A percentile compares a stretch with the other conserved stretches of the same genome.
Evolutionary conservation across 2,329 filamentous ascomycete species (phyloP).

Genomic region (Colletotrichum tropicicola): DNA sequence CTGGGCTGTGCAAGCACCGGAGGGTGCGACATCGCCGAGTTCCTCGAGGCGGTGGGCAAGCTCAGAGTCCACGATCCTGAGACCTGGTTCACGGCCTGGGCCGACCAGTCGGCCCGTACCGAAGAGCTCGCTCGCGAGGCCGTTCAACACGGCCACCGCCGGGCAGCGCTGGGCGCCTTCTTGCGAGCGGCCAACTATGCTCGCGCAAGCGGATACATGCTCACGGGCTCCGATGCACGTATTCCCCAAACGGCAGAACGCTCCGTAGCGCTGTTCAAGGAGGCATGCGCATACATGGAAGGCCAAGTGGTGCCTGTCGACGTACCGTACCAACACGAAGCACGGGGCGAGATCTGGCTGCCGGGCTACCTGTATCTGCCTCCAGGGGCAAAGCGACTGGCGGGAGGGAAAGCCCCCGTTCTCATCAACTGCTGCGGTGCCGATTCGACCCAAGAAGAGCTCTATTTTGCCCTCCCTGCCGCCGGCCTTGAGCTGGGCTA

Average conservation of each 20-base stretch:
- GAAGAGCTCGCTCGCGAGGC: constrained; percentile 46
- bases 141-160: constrained; percentile 36
- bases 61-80: constrained; percentile 49
- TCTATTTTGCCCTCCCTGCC: constrained; percentile 44
- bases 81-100: constrained; percentile 49
- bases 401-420: constrained; percentile 42
- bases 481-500: constrained; percentile 45
- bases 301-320: constrained; percentile 35
- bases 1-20: constrained; percentile 44
- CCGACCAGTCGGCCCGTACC: constrained; percentile 5
- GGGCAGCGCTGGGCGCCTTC: constrained; percentile 43
- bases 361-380: constrained; percentile 49
- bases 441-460: constrained; percentile 50
- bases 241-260: constrained; percentile 13
- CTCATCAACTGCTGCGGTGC: constrained; percentile 44
- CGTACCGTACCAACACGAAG: constrained; percentile 35
- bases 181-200: constrained; percentile 51
- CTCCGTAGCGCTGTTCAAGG: constrained; percentile 35
- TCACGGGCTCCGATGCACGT: constrained; percentile 35
- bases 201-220: constrained; percentile 46
- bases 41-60: constrained; percentile 43
- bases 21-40: constrained; percentile 51
- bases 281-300: constrained; percentile 27
- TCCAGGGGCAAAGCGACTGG: constrained; percentile 16
- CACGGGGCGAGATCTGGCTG: constrained; percentile 45